These are phyloP conservation scores for Vitis hybrid DNA, from an alignment of 177 flowering plant species.

Conservation along the genomic window DNA sequence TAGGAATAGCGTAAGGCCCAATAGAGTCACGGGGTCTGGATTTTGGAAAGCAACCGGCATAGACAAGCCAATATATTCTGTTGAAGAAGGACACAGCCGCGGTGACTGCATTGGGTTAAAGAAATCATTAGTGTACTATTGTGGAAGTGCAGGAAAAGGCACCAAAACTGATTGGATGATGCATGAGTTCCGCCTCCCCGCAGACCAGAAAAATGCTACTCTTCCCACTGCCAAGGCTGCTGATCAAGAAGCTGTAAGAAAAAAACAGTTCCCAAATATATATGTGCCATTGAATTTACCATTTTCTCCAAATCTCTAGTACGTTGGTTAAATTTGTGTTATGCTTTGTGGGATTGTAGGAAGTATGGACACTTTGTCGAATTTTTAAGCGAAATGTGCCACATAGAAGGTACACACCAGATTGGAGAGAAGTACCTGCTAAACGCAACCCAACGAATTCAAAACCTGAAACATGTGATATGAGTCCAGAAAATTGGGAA, in stretches of 20 bases:
- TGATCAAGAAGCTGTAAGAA: slow-evolving; percentile 30
- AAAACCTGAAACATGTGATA: slow-evolving; percentile 30
- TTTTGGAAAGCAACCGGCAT: slow-evolving; percentile 52
- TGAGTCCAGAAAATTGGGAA: slow-evolving; percentile 21
- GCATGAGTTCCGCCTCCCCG: slow-evolving; percentile 45
- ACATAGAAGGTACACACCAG: slow-evolving; percentile 26
- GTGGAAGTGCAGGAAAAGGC: slow-evolving; percentile 44
- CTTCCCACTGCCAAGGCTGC: neutral
- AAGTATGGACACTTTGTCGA: slow-evolving; percentile 59
- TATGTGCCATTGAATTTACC: neutral
- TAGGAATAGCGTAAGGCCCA: slow-evolving; percentile 43
- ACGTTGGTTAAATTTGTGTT: too few relatives aligned
- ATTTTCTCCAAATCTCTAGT: too few relatives aligned
- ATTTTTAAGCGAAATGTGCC: slow-evolving; percentile 35
- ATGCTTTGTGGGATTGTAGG: slow-evolving; percentile 24
- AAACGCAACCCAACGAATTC: slow-evolving; percentile 7
- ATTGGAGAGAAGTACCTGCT: slow-evolving; percentile 13
- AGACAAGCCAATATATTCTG: slow-evolving; percentile 32
- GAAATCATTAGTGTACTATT: slow-evolving; percentile 41
- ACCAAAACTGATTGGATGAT: slow-evolving; percentile 53
- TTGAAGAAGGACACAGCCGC: neutral
- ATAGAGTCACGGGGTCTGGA: slow-evolving; percentile 43
- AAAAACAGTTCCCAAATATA: neutral
- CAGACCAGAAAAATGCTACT: neutral
- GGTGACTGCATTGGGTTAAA: slow-evolving; percentile 35